These are phyloP conservation scores for Citrus unshiu DNA, from an alignment of 345 rosid genomes.

Conservation along the genomic window DNA sequence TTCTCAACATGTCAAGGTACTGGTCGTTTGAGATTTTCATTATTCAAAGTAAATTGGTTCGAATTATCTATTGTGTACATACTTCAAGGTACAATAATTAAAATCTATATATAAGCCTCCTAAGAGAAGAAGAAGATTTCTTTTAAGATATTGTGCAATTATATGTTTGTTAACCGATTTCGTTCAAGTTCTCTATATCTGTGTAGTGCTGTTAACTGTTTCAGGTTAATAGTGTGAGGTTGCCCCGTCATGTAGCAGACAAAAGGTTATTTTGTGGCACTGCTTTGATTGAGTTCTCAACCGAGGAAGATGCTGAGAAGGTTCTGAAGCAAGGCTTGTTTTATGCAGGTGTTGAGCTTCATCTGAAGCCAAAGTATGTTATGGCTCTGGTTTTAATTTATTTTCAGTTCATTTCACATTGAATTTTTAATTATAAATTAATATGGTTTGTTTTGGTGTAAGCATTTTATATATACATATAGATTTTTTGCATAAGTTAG, in stretches of 20 bases:
- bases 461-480: not conserved
- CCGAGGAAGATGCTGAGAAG: constrained; percentile 69
- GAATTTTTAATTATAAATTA: not conserved
- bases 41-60: not conserved
- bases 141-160: not conserved
- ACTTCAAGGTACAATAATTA: not conserved
- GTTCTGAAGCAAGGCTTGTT: constrained; percentile 51
- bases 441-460: not conserved
- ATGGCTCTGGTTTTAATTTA: not conserved
- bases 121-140: not conserved
- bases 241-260: constrained; percentile 85
- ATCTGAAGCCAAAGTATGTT: constrained; percentile 78
- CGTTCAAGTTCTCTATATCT: not conserved
- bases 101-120: not conserved
- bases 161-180: not conserved
- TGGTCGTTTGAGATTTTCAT: not conserved
- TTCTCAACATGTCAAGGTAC: constrained; percentile 65
- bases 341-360: constrained; percentile 68
- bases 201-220: not conserved
- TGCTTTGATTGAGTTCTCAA: constrained; percentile 79
- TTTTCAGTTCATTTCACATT: not conserved
- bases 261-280: constrained; percentile 69
- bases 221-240: constrained; percentile 86
- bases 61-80: not conserved
- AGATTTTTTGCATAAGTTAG: not conserved